Evolutionary conservation across 2,329 filamentous ascomycete genomes (phyloP).

Genomic region (Epichloe sibirici): DNA sequence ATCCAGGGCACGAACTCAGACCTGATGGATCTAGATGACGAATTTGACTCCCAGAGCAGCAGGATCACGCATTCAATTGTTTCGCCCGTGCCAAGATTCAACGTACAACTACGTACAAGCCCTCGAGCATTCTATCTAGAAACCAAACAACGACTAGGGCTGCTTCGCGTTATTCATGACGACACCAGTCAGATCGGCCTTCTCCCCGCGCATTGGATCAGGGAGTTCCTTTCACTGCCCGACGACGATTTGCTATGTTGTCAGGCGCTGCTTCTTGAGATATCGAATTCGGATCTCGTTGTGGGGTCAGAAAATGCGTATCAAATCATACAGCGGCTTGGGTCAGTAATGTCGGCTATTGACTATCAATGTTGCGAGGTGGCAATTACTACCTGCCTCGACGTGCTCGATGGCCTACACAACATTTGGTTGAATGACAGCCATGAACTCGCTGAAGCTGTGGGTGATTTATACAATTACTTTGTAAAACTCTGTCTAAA

Average conservation of each 20-base stretch:
- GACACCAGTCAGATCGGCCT: conserved; percentile 34
- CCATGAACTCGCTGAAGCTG: conserved; percentile 50
- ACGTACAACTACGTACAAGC: conserved; percentile 29
- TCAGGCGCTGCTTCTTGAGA: conserved; percentile 34
- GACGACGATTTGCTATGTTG: conserved; percentile 43
- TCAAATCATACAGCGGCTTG: conserved; percentile 37
- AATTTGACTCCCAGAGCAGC: conserved; percentile 49
- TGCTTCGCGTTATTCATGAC: conserved; percentile 31
- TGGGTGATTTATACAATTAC: conserved; percentile 67
- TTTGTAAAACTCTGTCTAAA: conserved; percentile 57
- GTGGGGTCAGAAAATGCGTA: conserved; percentile 33
- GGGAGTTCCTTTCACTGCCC: conserved; percentile 34
- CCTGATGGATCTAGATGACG: conserved; percentile 55
- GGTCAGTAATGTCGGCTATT: conserved; percentile 39
- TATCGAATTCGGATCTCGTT: conserved; percentile 42
- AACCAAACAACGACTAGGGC: conserved; percentile 31
- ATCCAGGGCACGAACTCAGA: conserved; percentile 29
- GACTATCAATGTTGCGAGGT: conserved; percentile 64
- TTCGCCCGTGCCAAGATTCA: conserved; percentile 33
- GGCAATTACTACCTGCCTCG: conserved; percentile 53
- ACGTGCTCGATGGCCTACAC: conserved; percentile 53
- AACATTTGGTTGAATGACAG: conserved; percentile 49
- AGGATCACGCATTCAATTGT: conserved; percentile 26
- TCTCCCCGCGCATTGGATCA: conserved; percentile 38
- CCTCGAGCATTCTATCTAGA: conserved; percentile 35